phyloP scores from a whole-genome alignment of 2,329 filamentous ascomycete species.

The Apiospora rasikravindrae region DNA sequence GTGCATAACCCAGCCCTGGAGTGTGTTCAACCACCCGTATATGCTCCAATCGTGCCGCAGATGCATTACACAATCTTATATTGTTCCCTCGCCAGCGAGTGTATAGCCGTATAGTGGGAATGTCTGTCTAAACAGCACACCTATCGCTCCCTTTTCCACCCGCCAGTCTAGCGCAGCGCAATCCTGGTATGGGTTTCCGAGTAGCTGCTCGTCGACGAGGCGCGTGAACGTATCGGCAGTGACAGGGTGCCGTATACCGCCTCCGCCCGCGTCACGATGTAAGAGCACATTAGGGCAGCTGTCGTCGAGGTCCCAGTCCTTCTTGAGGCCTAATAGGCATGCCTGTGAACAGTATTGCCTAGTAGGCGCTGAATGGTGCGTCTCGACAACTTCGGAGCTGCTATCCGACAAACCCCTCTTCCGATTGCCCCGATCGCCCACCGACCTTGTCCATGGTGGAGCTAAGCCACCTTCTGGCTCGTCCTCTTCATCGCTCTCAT shows the following conservation, averaged over 20 bases:
- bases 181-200: not conserved
- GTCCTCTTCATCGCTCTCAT: slow-evolving; percentile 22
- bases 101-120: slow-evolving; percentile 30
- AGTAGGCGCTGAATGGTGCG: slow-evolving; percentile 23
- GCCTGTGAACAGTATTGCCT: slow-evolving; percentile 31
- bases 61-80: not conserved
- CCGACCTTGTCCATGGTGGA: slow-evolving; percentile 17
- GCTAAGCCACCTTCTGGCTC: slow-evolving; percentile 12
- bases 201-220: not conserved
- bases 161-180: not conserved
- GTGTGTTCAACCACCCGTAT: slow-evolving; percentile 28
- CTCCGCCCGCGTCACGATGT: slow-evolving; percentile 24
- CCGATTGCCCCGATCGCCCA: slow-evolving; percentile 22
- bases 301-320: slow-evolving; percentile 26
- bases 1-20: slow-evolving; percentile 30
- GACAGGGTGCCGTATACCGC: slow-evolving; percentile 25
- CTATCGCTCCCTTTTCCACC: not conserved
- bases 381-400: slow-evolving; percentile 25
- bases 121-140: slow-evolving; percentile 24
- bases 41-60: slow-evolving; percentile 28
- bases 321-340: slow-evolving; percentile 32
- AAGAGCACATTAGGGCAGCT: slow-evolving; percentile 30
- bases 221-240: not conserved
- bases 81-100: slow-evolving; percentile 31
- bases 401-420: slow-evolving; percentile 21